phyloP scores from a whole-genome alignment of 805 yeast genomes.

The Candida ortonii region DNA sequence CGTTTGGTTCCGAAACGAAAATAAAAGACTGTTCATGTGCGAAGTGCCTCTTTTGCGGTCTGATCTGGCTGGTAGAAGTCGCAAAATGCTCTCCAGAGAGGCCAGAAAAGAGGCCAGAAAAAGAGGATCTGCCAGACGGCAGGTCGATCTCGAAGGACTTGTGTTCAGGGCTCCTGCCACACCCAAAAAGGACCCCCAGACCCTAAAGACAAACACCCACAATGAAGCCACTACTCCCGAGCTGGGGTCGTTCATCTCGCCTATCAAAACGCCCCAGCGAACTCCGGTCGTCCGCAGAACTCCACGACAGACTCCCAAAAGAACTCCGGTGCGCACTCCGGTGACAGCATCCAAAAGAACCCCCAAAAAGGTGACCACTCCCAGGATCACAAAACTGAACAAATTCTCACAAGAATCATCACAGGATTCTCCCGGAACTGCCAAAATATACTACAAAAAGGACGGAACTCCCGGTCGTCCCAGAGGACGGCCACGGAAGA shows the following conservation, averaged over 20 bases:
- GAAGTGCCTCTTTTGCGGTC: too few species aligned
- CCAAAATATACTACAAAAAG: too few species aligned
- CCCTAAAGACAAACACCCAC: slow-evolving; percentile 1
- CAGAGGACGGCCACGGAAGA: too few species aligned
- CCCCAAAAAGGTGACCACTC: slow-evolving; percentile 1
- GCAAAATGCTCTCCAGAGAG: slow-evolving; percentile 25
- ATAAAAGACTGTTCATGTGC: too few species aligned
- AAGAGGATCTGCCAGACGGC: slow-evolving; percentile 31
- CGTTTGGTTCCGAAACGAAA: too few species aligned
- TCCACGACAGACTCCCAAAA: slow-evolving; percentile 6
- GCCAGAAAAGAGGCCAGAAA: slow-evolving; percentile 30
- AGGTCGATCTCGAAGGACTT: slow-evolving; percentile 24
- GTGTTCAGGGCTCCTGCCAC: slow-evolving; percentile 23
- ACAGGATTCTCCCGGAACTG: slow-evolving; percentile 1
- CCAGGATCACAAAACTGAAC: slow-evolving; percentile 1
- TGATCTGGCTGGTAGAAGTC: background rate
- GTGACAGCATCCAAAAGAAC: background rate
- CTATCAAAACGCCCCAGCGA: slow-evolving; percentile 5
- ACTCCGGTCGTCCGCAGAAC: slow-evolving; percentile 1
- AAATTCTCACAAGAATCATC: slow-evolving; percentile 1
- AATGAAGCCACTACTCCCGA: slow-evolving; percentile 13
- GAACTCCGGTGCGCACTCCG: slow-evolving; percentile 4
- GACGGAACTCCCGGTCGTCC: too few species aligned
- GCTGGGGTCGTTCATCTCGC: slow-evolving; percentile 21
- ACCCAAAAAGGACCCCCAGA: slow-evolving; percentile 4